A percentile compares a stretch with the other conserved stretches of the same genome.
Conservation (phyloP, 768 basidiomycete genomes). For the Russula earlei region DNA sequence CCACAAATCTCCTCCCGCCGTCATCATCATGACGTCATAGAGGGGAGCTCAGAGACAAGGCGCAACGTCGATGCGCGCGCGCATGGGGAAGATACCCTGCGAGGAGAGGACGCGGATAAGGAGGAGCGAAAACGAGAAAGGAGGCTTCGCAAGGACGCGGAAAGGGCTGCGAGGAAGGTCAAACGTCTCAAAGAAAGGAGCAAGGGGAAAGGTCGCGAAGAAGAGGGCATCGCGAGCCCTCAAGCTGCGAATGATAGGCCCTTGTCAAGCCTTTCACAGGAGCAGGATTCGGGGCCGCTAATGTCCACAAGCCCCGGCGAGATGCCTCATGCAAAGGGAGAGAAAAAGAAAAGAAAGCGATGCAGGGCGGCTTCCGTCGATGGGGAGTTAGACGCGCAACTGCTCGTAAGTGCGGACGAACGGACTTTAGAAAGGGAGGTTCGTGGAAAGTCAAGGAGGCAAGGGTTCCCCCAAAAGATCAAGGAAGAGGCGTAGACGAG, state of each 20-base stretch:
- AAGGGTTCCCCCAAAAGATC: not conserved
- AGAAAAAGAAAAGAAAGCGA: slow-evolving; percentile 17
- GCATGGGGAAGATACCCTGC: not conserved
- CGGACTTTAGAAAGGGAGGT: not conserved
- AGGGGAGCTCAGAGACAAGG: slow-evolving; percentile 2
- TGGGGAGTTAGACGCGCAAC: not conserved
- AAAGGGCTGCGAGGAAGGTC: slow-evolving; percentile 10
- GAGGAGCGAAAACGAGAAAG: slow-evolving; percentile 6
- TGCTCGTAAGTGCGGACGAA: not conserved
- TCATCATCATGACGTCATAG: not conserved
- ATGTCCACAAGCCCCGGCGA: not conserved
- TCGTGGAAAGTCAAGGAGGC: not conserved
- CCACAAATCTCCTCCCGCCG: not conserved
- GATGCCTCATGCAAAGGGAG: not conserved
- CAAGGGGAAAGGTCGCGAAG: not conserved
- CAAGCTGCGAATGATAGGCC: not conserved
- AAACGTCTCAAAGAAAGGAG: slow-evolving; percentile 11
- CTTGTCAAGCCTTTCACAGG: not conserved
- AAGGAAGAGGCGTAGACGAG: slow-evolving; percentile 10
- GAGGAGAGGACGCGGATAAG: not conserved
- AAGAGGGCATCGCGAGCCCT: not conserved
- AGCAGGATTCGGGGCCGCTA: not conserved
- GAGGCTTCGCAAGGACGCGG: slow-evolving; percentile 19
- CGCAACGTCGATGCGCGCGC: not conserved
- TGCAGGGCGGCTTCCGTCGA: not conserved